Evolutionary conservation across 768 basidiomycete species (phyloP).

Genomic region (Boletellus ananiceps): DNA sequence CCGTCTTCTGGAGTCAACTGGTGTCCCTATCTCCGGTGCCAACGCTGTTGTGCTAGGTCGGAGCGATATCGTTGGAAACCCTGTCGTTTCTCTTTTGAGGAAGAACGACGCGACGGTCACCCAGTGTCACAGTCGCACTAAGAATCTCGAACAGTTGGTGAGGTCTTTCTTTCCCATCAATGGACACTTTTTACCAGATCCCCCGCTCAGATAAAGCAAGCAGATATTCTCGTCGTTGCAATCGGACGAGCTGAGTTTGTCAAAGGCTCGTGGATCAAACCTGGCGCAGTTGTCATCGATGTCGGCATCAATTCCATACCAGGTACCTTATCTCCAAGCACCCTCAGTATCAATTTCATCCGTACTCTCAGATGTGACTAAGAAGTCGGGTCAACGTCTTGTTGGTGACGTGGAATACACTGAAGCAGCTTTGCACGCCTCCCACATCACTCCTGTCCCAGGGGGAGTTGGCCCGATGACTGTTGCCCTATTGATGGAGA

Average conservation of each 20-base stretch:
- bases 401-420: conserved; percentile 94
- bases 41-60: conserved; percentile 92
- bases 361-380: conserved; percentile 60
- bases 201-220: conserved; percentile 61
- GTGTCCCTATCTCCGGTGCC: conserved; percentile 68
- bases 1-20: conserved; percentile 84
- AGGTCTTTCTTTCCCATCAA: conserved; percentile 25
- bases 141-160: conserved; percentile 75
- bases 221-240: conserved; percentile 95
- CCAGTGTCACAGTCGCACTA: conserved; percentile 92
- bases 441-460: conserved; percentile 94
- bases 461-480: conserved; percentile 99
- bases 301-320: conserved; percentile 97
- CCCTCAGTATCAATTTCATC: neutral
- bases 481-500: conserved; percentile 96
- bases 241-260: conserved; percentile 90
- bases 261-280: conserved; percentile 92
- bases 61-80: conserved; percentile 96
- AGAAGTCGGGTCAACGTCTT: conserved; percentile 92
- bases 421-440: conserved; percentile 72
- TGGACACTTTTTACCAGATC: conserved; percentile 3
- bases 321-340: conserved; percentile 40
- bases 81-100: conserved; percentile 86
- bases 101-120: conserved; percentile 94
- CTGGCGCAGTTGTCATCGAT: conserved; percentile 92